A percentile compares a stretch with the other conserved stretches of the same genome.
Conservation (phyloP, 345 rosid species). For the Populus nigra region DNA sequence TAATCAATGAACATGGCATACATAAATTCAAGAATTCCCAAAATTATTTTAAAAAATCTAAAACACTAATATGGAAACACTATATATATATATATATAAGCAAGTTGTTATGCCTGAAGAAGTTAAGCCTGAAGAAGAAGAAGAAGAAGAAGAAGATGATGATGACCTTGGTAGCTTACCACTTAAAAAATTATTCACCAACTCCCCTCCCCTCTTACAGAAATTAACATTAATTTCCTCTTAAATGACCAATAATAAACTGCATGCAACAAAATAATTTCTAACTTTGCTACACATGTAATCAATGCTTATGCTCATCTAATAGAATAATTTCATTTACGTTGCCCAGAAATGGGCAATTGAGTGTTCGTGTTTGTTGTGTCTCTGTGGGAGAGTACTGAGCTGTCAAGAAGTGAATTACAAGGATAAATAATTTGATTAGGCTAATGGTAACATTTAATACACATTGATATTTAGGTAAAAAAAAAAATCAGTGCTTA, state of each 20-base stretch:
- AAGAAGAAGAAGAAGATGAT: no score
- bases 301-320: neutral
- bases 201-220: constrained; percentile 12
- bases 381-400: neutral
- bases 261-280: constrained; percentile 9
- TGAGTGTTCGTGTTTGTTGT: neutral
- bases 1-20: no score
- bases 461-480: neutral
- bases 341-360: neutral
- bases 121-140: no score
- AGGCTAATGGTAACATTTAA: neutral
- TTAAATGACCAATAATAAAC: neutral
- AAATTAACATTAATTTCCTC: constrained; percentile 5
- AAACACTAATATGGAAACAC: neutral
- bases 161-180: neutral
- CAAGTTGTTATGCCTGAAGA: no score
- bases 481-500: neutral
- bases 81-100: neutral
- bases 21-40: neutral
- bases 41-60: neutral
- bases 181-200: constrained; percentile 9
- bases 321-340: neutral
- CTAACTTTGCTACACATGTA: neutral
- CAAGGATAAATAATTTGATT: neutral
- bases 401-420: neutral